These are phyloP conservation scores for Cordyceps javanica DNA, from an alignment of 2,329 filamentous ascomycete genomes.

Conservation along the genomic window DNA sequence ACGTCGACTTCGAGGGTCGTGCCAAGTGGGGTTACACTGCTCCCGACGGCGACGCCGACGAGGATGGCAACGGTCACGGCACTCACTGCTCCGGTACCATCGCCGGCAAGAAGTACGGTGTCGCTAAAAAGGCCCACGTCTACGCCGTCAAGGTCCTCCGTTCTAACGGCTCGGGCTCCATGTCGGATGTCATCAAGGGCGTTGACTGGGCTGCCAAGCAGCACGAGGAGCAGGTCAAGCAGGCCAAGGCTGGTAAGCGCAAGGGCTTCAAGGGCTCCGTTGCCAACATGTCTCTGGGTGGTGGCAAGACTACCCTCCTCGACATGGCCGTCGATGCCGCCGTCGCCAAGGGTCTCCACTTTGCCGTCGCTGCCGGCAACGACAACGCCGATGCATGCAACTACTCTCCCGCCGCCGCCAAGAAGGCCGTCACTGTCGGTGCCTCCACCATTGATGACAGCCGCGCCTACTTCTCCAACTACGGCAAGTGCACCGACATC, in stretches of 20 bases:
- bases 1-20: conserved; percentile 96
- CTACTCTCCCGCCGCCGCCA: conserved; percentile 93
- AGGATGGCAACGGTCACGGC: conserved; percentile 95
- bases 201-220: conserved; percentile 87
- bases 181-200: conserved; percentile 98
- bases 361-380: conserved; percentile 96
- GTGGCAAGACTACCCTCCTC: conserved; percentile 89
- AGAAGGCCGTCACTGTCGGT: conserved; percentile 90
- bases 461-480: conserved; percentile 99
- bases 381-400: conserved; percentile 99
- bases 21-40: conserved; percentile 97
- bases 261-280: conserved; percentile 98
- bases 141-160: conserved; percentile 97
- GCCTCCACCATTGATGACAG: conserved; percentile 89
- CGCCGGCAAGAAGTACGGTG: conserved; percentile 97
- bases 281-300: conserved; percentile 98
- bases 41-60: conserved; percentile 73
- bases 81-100: conserved; percentile 99
- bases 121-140: conserved; percentile 96
- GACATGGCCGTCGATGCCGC: conserved; percentile 92
- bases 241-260: conserved; percentile 78
- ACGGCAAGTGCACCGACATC: conserved; percentile 98
- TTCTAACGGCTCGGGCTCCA: conserved; percentile 95
- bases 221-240: conserved; percentile 69
- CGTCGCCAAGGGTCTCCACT: conserved; percentile 87